Percentiles rank a stretch among this genome's conserved stretches.
Evolutionary conservation across 768 basidiomycete genomes (phyloP).

Genomic region (Porphyrellus cyaneotinctus): DNA sequence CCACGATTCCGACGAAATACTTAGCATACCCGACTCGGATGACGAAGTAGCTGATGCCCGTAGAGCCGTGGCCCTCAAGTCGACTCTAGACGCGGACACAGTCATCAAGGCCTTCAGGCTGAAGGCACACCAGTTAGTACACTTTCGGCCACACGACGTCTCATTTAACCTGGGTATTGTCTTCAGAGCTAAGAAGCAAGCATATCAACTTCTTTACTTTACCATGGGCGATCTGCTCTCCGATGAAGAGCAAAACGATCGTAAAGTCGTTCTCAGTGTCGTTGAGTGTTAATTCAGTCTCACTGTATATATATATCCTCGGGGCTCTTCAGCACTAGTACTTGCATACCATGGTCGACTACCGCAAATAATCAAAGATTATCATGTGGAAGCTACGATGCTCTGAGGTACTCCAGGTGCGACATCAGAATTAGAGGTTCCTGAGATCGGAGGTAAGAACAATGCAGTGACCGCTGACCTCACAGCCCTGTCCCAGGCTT

Average conservation of each 20-base stretch:
- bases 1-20: constrained; percentile 24
- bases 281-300: constrained; percentile 24
- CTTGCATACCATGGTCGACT: neutral
- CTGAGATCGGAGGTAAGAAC: constrained; percentile 53
- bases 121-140: constrained; percentile 40
- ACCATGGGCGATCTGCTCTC: constrained; percentile 63
- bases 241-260: constrained; percentile 43
- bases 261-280: constrained; percentile 53
- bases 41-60: constrained; percentile 5
- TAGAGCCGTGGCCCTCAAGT: neutral
- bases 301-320: neutral
- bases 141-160: neutral
- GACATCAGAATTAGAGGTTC: constrained; percentile 10
- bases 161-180: neutral
- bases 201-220: constrained; percentile 84
- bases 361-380: neutral
- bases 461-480: constrained; percentile 69
- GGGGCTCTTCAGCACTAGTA: neutral
- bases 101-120: constrained; percentile 51
- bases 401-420: constrained; percentile 33
- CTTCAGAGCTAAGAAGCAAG: constrained; percentile 33
- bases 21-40: constrained; percentile 22
- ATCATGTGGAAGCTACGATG: constrained; percentile 41
- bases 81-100: constrained; percentile 27
- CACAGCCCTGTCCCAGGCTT: constrained; percentile 83